Base-by-base conservation (phyloP, 148 eudicot genomes). In the Spergularia marina region DNA sequence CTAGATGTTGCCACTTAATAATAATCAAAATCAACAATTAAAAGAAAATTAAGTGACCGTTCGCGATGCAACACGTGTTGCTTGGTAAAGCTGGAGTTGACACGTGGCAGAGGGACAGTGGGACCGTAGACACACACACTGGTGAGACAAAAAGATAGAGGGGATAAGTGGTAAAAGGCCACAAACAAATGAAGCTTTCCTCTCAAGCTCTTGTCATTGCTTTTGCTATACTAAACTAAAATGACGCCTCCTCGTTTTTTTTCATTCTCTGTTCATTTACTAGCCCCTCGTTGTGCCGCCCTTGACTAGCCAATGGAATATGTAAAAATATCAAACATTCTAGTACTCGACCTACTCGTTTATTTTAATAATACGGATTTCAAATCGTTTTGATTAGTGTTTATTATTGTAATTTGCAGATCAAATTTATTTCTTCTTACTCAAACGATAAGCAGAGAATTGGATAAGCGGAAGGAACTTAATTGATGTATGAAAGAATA, bases 61-160 rank as follows among this genome's bases (percentile, higher is more conserved):
- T 53, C 25, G 36, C 64, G 51, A 71, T 39, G 63, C 51, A 52
- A 71, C 74, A 71, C 8, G 30, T 39, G 7, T 17, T 59, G 63
- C 34, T 51, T 61, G 53, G 23, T 0, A 64, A 25, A 18, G 47
- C 21, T 17, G 6, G n/a, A 6, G n/a, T 6, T 51, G 60, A 74
- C 70, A 74, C 70, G 52, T 63, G 60, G 77, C 25, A 52, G 4
- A 16, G 47, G 12, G 58, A 74, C 30, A 51, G 44, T 63, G 69
- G 77, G 77, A 30, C 77, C 70, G 44, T 70, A 74, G 77, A 53
- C 58, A 55, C 10, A 51, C 58, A 65, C 70, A 74, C 9, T 73
- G 68, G 68, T 49, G 70, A 74, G 70, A 74, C 77, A 74, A 64
- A 64, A 64, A 64, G 77, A 74, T 63, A 64, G 70, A 40, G 63